These are phyloP conservation scores for Backusella mclennaniae DNA, from an alignment of 192 early-diverging fungal species.

Conservation along the genomic window DNA sequence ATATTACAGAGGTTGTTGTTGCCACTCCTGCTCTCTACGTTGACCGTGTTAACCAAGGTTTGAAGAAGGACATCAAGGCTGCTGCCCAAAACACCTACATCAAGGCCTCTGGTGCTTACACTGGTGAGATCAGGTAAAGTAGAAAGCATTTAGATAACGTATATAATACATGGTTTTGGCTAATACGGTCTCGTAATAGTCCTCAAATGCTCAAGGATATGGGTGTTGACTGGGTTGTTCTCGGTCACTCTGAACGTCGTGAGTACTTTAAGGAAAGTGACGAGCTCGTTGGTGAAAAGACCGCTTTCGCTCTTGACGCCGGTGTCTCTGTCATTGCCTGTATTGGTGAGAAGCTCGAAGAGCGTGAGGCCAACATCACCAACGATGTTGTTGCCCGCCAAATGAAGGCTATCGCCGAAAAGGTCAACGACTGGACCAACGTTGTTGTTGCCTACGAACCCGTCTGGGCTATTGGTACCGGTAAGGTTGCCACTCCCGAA, in stretches of 20 bases:
- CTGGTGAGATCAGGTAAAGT: conserved; percentile 87
- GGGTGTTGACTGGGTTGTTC: conserved; percentile 91
- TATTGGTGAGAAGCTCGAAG: conserved; percentile 92
- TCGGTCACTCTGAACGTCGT: conserved; percentile 99
- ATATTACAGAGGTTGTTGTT: conserved; percentile 86
- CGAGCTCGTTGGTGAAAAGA: conserved; percentile 89
- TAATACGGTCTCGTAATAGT: conserved; percentile 30
- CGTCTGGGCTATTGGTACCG: conserved; percentile 99
- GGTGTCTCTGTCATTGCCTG: conserved; percentile 94
- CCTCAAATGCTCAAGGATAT: conserved; percentile 96
- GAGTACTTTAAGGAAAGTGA: conserved; percentile 88
- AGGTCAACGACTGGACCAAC: conserved; percentile 84
- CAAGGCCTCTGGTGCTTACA: conserved; percentile 90
- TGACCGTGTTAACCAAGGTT: conserved; percentile 68
- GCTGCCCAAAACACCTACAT: conserved; percentile 95
- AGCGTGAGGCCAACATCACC: conserved; percentile 90
- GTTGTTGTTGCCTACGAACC: conserved; percentile 99
- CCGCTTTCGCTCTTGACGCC: conserved; percentile 80
- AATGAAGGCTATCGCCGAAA: conserved; percentile 79
- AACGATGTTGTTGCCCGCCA: conserved; percentile 86
- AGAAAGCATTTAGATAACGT: neutral
- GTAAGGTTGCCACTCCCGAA: conserved; percentile 92
- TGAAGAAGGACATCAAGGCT: conserved; percentile 85
- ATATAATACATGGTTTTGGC: no score
- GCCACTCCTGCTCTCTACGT: conserved; percentile 94